These are phyloP conservation scores for Xenosphaeropsis pyriputrescens DNA, from an alignment of 2,329 filamentous ascomycete genomes.

Conservation along the genomic window DNA sequence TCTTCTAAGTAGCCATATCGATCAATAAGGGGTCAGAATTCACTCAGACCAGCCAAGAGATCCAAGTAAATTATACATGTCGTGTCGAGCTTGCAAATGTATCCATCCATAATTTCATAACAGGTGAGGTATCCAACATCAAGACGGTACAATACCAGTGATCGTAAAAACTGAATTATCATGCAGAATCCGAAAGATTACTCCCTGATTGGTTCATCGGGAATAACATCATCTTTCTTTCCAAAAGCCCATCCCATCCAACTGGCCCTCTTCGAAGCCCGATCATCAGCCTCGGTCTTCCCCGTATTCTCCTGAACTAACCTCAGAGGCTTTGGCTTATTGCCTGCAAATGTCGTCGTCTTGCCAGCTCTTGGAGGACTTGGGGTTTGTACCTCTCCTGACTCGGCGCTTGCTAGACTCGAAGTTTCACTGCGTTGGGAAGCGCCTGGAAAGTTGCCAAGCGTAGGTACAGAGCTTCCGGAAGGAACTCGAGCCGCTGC, in stretches of 20 bases:
- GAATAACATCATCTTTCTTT: conserved; percentile 12
- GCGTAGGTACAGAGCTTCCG: conserved; percentile 28
- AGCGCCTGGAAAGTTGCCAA: conserved; percentile 55
- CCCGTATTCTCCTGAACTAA: conserved; percentile 69
- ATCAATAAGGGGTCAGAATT: no score
- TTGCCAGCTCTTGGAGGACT: conserved; percentile 39
- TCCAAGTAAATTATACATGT: no score
- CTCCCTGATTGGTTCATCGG: conserved; percentile 10
- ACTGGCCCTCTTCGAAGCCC: conserved; percentile 38
- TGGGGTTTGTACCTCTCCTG: conserved; percentile 42
- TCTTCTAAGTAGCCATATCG: no score
- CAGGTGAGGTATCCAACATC: no score
- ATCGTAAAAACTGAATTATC: no score
- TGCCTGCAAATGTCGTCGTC: conserved; percentile 44
- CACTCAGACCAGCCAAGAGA: no score
- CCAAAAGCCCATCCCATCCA: conserved; percentile 46
- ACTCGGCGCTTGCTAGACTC: conserved; percentile 43
- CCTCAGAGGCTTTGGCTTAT: conserved; percentile 72
- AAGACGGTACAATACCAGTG: no score
- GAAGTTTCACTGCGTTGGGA: conserved; percentile 30
- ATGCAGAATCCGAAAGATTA: background rate
- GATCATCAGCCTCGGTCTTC: conserved; percentile 19
- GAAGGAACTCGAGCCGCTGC: conserved; percentile 35
- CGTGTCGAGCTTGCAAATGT: no score
- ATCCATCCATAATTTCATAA: no score